Base-by-base conservation (phyloP, 805 yeast genomes). In the Spathaspora sp. region DNA sequence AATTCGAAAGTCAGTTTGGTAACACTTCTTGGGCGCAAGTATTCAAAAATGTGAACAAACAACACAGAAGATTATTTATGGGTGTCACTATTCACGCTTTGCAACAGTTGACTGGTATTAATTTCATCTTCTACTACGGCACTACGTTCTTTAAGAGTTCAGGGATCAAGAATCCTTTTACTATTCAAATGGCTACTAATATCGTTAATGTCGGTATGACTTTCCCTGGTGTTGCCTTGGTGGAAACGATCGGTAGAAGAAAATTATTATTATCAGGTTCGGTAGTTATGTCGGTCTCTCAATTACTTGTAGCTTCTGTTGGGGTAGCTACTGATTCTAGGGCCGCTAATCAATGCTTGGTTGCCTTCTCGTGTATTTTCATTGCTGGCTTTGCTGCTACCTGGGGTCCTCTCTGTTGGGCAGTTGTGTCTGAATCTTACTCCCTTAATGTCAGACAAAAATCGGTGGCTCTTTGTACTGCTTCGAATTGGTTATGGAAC, bases 21-120 rank as follows among this genome's bases (percentile, higher is more conserved):
- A 63, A 73, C 16, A 69, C 78, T 3, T 67, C 80, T 4, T 68
- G 83, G 61, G 51, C 63, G 16, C 87, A 82, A 62, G 83, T 88
- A 56, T 84, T 88, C 69, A 75, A 80, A 44, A 77, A 78, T 47
- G 70, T 85, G 54, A 80, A 83, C 50, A 77, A 77, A 54, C 91
- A 86, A 68, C 48, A 48, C 18, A 64, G 64, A 57, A 67, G 73
- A 62, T 61, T 70, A 57, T 35, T 60, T 45, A 85, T 92, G 16
- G 96, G 96, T 49, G 77, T 82, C 52, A 67, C 76, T 4, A 58
- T 87, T 26, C 96, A 89, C 68, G 85, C 89, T 18, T 75, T 89
- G 62, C 97, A 93, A 69, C 97, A 92, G 70, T 82, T 89, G 62
- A 82, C 96, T 8, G 97, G 97, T 50, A 85, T 90, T 55, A 91